Base-by-base conservation (phyloP, 2,329 filamentous ascomycete genomes). In the Sporothrix humicola region DNA sequence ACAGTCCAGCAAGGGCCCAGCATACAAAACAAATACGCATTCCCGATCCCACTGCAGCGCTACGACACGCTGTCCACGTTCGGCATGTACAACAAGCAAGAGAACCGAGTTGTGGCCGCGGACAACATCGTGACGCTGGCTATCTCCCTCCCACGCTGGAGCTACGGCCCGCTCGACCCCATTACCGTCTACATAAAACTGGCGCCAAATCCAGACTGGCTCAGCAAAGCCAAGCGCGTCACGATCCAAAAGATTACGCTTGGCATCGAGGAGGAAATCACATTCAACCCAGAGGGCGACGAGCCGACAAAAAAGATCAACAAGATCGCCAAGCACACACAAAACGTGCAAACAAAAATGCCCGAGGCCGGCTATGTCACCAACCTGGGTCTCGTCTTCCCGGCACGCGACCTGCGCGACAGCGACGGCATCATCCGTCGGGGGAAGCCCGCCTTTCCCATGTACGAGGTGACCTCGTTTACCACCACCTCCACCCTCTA, bases 51-150 rank as follows among this genome's bases (percentile, higher is more conserved):
- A 1, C 89, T 99, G 78, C 90, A 93, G 77, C 89, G 96, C 80
- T 99, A 98, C 84, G 96, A 99, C 82, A 99, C 95, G 1, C 86
- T 99, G 68, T 98, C 95, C 58, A 98, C 96, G 1, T 99, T 99
- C 84, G 96, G 96, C 82, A 98, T 98, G 96, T 99, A 98, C 85
- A 98, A 98, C 83, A 92, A 94, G 72, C 95, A 95, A 17, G 95
- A 98, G 82, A 92, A 92, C 74, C 93, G 94, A 73, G 92, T 97
- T 79, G 89, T 91, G 74, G 93, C 94, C 46, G 90, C 92, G 70
- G 96, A 98, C 83, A 96, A 97, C 81, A 85, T 98, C 72, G 93
- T 98, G 75, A 97, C 94, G 9, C 85, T 98, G 72, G 94, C 93
- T 63, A 97, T 98, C 77, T 97, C 94, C 75, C 86, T 99, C 77